Conservation (phyloP, 2,329 filamentous ascomycete species). For the Aquanectria penicillioides region DNA sequence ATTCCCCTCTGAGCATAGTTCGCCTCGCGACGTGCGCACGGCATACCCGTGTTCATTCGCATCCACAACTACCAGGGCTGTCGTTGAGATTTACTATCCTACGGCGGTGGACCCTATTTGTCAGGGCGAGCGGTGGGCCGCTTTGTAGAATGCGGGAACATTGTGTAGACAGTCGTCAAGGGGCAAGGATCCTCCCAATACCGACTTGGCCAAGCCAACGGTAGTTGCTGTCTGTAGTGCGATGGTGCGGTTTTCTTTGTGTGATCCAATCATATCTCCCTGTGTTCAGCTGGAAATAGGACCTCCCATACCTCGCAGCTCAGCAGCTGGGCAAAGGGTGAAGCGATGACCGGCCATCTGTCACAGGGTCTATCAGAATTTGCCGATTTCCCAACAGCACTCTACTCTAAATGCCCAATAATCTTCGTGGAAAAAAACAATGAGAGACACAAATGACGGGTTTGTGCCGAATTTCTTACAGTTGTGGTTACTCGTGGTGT, state of each 20-base stretch:
- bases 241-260: not conserved
- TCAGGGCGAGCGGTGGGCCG: slow-evolving; percentile 2
- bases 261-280: slow-evolving; percentile 4
- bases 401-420: slow-evolving; percentile 2
- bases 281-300: no score
- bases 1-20: not conserved
- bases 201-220: slow-evolving; percentile 1
- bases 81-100: not conserved
- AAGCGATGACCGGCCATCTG: not conserved
- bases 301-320: no score
- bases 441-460: not conserved
- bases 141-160: no score
- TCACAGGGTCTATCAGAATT: slow-evolving; percentile 2
- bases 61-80: slow-evolving; percentile 10
- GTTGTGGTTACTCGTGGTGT: not conserved
- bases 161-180: no score
- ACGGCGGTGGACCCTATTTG: slow-evolving; percentile 6
- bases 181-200: not conserved
- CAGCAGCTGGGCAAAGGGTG: no score
- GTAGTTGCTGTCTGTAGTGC: not conserved
- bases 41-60: not conserved
- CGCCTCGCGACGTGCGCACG: not conserved
- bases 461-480: no score
- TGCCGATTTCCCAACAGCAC: not conserved
- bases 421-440: not conserved